Base-by-base conservation (phyloP, 2,329 filamentous ascomycete genomes). In the Fusarium buharicum region DNA sequence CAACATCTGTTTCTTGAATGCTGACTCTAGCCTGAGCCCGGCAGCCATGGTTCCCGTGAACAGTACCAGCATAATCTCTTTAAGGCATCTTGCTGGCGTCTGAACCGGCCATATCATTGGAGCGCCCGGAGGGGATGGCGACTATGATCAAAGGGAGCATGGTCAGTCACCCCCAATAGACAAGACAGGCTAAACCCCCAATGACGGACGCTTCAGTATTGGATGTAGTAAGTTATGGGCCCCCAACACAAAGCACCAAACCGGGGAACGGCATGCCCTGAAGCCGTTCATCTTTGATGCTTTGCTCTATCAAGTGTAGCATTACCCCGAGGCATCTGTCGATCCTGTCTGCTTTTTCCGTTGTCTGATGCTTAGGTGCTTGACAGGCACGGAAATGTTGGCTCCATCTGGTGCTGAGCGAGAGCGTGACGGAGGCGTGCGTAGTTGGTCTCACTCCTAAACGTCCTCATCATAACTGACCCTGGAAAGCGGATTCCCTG, bases 181-280 rank as follows among this genome's bases (percentile, higher is more conserved):
- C 47, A 54, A 18, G 49, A 38, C 45, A 52, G 22, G 38, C 47
- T 55, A 38, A 43, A 60, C 67, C 64, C 64, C 64, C 64, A 69
- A 66, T 53, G 40, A 52, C 12, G 51, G 57, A 33, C 30, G 14
- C 11, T 14, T 14, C 30, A 33, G 30, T 33, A 33, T 13, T 14
- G 13, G 14, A 33, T 33, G 30, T 36, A 50, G 30, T 24, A 53
- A 49, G 39, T 39, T 41, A 63, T 14, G 51, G 31, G 30, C 65
- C 65, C 67, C 67, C 67, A 64, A 33, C 30, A 33, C 30, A 33
- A 69, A 67, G 53, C 50, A 64, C 55, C 60, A 67, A 65, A 59
- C 59, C 61, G 67, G 65, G 67, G 63, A 70, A 64, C 43, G 18
- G 52, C 43, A 61, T 51, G 62, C 54, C 64, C 52, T 62, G 54